phyloP scores from a whole-genome alignment of 2,329 filamentous ascomycete species.

The Talaromyces sp. region DNA sequence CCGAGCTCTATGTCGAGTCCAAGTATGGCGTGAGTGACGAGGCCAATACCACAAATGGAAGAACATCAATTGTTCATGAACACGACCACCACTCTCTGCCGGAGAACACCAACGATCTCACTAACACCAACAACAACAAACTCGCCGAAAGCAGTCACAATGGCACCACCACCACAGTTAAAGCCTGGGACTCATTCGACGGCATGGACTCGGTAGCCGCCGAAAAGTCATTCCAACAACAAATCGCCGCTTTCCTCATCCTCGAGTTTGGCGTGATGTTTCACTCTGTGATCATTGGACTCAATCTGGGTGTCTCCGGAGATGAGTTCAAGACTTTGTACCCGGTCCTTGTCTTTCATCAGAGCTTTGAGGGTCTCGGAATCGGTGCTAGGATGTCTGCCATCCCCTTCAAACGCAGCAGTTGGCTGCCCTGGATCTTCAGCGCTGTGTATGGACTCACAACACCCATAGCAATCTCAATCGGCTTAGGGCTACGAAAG shows the following conservation, averaged over 20 bases:
- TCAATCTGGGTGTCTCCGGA: slow-evolving; percentile 57
- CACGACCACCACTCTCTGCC: slow-evolving; percentile 11
- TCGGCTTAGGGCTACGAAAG: slow-evolving; percentile 45
- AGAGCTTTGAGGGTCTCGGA: slow-evolving; percentile 59
- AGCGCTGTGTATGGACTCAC: slow-evolving; percentile 48
- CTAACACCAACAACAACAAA: background rate
- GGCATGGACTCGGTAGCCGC: slow-evolving; percentile 10
- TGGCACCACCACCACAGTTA: background rate
- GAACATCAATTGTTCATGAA: slow-evolving; percentile 16
- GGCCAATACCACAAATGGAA: slow-evolving; percentile 21
- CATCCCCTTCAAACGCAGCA: slow-evolving; percentile 46
- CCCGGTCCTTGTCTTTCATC: slow-evolving; percentile 59
- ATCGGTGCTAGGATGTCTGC: slow-evolving; percentile 57
- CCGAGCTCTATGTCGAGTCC: slow-evolving; percentile 48
- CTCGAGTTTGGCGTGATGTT: slow-evolving; percentile 60
- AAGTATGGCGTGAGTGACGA: slow-evolving; percentile 40
- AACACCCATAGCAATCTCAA: slow-evolving; percentile 48
- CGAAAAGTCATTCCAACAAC: slow-evolving; percentile 31
- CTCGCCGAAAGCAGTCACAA: background rate
- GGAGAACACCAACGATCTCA: background rate
- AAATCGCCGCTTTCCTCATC: slow-evolving; percentile 40
- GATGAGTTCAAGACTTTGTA: slow-evolving; percentile 55
- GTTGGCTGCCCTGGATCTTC: slow-evolving; percentile 48
- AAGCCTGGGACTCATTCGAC: background rate
- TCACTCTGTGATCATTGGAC: slow-evolving; percentile 59